Percentiles rank a stretch among this genome's conserved stretches.
Evolutionary conservation across 495 filamentous ascomycete genomes (phyloP).

Genomic region (Hypoxylon trugodes): DNA sequence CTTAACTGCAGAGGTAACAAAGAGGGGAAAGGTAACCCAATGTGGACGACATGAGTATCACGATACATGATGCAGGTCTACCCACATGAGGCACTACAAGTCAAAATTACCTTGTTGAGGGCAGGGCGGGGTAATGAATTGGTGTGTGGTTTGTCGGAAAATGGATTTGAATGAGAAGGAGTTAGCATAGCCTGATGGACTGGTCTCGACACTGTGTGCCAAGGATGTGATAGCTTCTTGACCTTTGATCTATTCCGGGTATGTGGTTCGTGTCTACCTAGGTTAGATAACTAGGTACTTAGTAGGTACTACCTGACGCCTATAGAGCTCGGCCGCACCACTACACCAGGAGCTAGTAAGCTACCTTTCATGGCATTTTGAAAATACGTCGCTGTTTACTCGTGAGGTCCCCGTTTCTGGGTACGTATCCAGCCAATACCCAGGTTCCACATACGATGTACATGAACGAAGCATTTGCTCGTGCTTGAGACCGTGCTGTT

Average conservation of each 20-base stretch:
- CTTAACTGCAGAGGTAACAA: constrained; percentile 20
- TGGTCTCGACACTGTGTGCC: constrained; percentile 35
- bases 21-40: constrained; percentile 2
- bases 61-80: constrained; percentile 15
- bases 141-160: constrained; percentile 16
- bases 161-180: constrained; percentile 15
- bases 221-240: constrained; percentile 26
- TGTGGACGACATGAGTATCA: constrained; percentile 6
- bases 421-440: constrained; percentile 23
- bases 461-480: constrained; percentile 13
- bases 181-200: constrained; percentile 17
- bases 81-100: background rate
- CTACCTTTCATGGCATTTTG: background rate
- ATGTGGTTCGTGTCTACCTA: background rate
- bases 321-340: background rate
- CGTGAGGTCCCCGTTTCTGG: constrained; percentile 4
- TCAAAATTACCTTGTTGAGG: background rate
- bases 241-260: constrained; percentile 9
- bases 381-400: background rate
- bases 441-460: constrained; percentile 36
- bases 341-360: too few species aligned
- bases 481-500: constrained; percentile 17
- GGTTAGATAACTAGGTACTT: too few species aligned
- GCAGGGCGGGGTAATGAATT: constrained; percentile 30
- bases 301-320: background rate